Evolutionary conservation across 2,329 filamentous ascomycete species (phyloP).

Genomic region (Scytalidium sp.): DNA sequence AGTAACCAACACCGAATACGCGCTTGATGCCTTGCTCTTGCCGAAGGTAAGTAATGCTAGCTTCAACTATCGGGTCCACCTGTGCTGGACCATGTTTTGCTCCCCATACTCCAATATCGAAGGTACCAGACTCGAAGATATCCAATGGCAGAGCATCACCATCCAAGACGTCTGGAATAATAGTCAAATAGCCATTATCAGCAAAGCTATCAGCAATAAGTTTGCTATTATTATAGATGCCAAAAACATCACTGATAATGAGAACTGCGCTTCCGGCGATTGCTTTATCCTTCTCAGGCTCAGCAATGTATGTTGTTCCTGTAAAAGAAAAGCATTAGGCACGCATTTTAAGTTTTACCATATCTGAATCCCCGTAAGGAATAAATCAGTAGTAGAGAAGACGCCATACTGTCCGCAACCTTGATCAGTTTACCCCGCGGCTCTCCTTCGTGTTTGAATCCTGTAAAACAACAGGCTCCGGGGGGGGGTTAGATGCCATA

Average conservation of each 20-base stretch:
- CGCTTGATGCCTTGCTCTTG: slow-evolving; percentile 54
- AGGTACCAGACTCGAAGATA: slow-evolving; percentile 31
- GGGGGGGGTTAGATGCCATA: slow-evolving; percentile 2
- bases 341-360: too few relatives aligned
- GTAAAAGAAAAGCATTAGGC: background rate
- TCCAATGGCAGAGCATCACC: slow-evolving; percentile 59
- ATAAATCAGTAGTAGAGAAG: background rate
- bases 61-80: slow-evolving; percentile 38
- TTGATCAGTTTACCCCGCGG: background rate
- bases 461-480: background rate
- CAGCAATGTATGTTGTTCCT: background rate
- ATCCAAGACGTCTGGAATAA: slow-evolving; percentile 70
- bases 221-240: slow-evolving; percentile 53
- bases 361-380: background rate
- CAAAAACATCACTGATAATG: slow-evolving; percentile 20
- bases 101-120: slow-evolving; percentile 48
- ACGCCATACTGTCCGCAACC: background rate
- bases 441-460: background rate
- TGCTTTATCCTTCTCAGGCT: background rate
- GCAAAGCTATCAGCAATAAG: slow-evolving; percentile 74
- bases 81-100: slow-evolving; percentile 21
- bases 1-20: slow-evolving; percentile 68
- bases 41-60: slow-evolving; percentile 55
- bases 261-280: background rate
- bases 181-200: slow-evolving; percentile 49